Percentiles rank a stretch among this genome's conserved stretches.
Evolutionary conservation across 495 filamentous ascomycete genomes (phyloP).

Genomic region (Viridothelium virens): DNA sequence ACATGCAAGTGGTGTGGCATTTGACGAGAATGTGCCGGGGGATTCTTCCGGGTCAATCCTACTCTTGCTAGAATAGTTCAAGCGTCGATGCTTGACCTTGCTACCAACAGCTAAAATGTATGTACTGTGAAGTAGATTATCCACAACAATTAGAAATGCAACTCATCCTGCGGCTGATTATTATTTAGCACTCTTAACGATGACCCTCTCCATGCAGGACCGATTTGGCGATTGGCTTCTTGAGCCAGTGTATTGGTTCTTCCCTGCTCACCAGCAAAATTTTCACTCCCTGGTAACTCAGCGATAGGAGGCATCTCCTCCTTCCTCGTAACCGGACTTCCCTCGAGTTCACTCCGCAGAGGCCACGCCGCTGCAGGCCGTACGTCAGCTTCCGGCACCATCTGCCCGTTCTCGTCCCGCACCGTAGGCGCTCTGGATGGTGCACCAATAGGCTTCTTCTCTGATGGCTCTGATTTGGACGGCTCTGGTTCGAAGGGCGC

Average conservation of each 20-base stretch:
- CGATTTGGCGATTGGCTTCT: constrained; percentile 11
- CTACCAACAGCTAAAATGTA: neutral
- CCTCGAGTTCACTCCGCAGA: constrained; percentile 7
- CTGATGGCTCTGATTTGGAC: constrained; percentile 9
- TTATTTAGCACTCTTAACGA: constrained; percentile 8
- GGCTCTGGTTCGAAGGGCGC: neutral
- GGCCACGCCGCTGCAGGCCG: constrained; percentile 1
- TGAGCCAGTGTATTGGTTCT: constrained; percentile 8
- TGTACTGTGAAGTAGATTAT: neutral
- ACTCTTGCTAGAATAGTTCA: no score
- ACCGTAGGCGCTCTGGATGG: constrained; percentile 9
- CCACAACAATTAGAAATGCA: constrained; percentile 9
- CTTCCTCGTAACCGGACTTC: constrained; percentile 5
- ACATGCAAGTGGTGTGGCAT: no score
- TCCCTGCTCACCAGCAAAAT: constrained; percentile 7
- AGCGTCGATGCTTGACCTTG: neutral
- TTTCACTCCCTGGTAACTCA: constrained; percentile 10
- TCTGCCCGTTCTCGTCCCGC: constrained; percentile 8
- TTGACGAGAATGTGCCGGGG: no score
- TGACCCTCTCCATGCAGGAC: constrained; percentile 9
- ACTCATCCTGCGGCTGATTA: neutral
- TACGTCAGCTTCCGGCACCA: constrained; percentile 3
- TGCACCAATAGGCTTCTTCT: neutral
- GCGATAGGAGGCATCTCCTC: constrained; percentile 4
- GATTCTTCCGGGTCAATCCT: no score